Evolutionary conservation across 2,329 filamentous ascomycete species (phyloP).

Genomic region (Ophiocordyceps camponoti-rufipedis): DNA sequence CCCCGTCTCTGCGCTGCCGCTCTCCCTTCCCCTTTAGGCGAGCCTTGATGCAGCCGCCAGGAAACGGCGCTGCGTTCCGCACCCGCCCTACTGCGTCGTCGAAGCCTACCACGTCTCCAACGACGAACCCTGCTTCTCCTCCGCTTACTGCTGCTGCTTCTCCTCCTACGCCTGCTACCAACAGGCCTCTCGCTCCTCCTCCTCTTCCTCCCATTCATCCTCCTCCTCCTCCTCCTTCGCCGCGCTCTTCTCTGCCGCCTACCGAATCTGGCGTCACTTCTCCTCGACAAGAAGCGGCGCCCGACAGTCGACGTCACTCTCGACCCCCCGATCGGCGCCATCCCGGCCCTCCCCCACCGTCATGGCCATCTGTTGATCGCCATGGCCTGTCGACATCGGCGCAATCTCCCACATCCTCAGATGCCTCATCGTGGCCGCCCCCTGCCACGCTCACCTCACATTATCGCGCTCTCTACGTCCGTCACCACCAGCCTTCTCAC

Average conservation of each 20-base stretch:
- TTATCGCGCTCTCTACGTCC: background rate
- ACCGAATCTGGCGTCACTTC: background rate
- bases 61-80: slow-evolving; percentile 3
- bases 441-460: background rate
- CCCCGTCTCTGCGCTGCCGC: background rate
- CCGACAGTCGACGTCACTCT: background rate
- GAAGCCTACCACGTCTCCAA: background rate
- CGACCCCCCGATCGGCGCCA: slow-evolving; percentile 3
- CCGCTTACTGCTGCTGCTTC: no score
- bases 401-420: background rate
- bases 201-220: background rate
- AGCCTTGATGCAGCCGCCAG: slow-evolving; percentile 13
- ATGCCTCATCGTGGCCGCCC: background rate
- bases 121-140: background rate
- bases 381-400: slow-evolving; percentile 4
- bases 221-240: background rate
- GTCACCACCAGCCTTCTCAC: background rate
- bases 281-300: background rate
- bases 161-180: no score
- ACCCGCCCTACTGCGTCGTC: slow-evolving; percentile 3
- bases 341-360: slow-evolving; percentile 1
- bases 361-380: slow-evolving; percentile 5
- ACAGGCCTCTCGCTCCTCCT: background rate
- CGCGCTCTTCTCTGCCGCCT: background rate
- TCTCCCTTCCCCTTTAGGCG: no score